These are phyloP conservation scores for Diplotaxis tenuifolia DNA, from an alignment of 345 rosid genomes.

Conservation along the genomic window DNA sequence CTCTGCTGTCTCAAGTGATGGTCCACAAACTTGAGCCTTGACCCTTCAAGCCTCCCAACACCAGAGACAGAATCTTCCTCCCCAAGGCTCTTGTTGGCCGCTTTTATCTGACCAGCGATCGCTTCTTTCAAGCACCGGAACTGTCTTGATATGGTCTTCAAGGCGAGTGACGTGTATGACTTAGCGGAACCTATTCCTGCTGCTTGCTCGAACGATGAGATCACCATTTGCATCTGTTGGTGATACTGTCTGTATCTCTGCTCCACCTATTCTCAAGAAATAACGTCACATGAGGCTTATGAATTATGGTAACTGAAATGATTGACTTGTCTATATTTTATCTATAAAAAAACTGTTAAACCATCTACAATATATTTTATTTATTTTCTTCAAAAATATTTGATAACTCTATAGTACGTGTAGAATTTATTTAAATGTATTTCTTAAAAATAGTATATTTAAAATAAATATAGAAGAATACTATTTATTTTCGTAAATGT, in stretches of 20 bases:
- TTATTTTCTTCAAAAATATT: no score
- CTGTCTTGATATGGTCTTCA: conserved; percentile 92
- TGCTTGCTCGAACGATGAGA: conserved; percentile 78
- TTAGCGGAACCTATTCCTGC: conserved; percentile 87
- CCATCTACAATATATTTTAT: no score
- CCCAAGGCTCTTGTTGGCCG: conserved; percentile 81
- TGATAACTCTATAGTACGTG: no score
- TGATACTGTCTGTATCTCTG: conserved; percentile 97
- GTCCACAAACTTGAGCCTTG: conserved; percentile 89
- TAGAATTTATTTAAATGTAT: no score
- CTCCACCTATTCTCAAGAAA: conserved; percentile 63
- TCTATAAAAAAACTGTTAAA: no score
- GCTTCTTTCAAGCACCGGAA: conserved; percentile 92
- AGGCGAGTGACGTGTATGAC: conserved; percentile 85
- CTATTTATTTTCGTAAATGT: no score
- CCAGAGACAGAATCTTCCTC: conserved; percentile 65
- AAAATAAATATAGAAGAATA: no score
- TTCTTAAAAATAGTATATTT: no score
- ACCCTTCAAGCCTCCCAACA: conserved; percentile 75
- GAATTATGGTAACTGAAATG: no score
- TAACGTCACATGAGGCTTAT: conserved; percentile 17
- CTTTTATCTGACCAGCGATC: conserved; percentile 76
- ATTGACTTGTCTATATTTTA: no score
- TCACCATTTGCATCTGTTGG: conserved; percentile 91
- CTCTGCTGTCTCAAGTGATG: conserved; percentile 92